Base-by-base conservation (phyloP, 345 rosid species). In the Pistacia vera region DNA sequence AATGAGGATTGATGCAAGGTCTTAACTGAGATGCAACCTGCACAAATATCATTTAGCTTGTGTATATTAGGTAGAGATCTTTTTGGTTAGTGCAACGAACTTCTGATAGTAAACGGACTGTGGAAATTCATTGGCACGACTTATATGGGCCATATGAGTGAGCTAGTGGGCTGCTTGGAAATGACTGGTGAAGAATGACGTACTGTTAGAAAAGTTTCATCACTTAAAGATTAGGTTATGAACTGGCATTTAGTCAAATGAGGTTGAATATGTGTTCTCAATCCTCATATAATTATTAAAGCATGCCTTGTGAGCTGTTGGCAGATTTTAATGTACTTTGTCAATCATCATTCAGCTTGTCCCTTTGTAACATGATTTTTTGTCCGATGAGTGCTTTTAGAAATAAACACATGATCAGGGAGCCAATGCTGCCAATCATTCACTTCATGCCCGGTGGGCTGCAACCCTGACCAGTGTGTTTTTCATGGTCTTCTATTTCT, bases 1-100 rank as follows among this genome's bases (percentile, higher is more conserved):
- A 49, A 48, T 17, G 56, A 61, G 18, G 67, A 60, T 60, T 60
- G 46, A 70, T 1, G 33, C 17, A 60, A 60, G 66, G 66, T 72
- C 58, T 25, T 60, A 72, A 60, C 25, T 22, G 66, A 28, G 16
- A 49, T 72, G 59, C 66, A 35, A 22, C 2, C 16, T 22, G 55
- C 3, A 22, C 66, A 44, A 17, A 44, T 71, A 41, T 38, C 33
- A 30, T 59, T 25, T 44, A 22, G 51, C 57, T 14, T 59, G 44
- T 71, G 56, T 44, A 3, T 59, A 8, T 16, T 14, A 41, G 20
- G 0, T 55, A 60, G 44, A 30, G 18, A 72, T 72, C 38, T 46
- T 14, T 14, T 30, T 60, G 20, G 54, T 41, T n/a, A n/a, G 17
- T 13, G 51, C 51, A 1, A 36, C 11, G 13, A 71, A 8, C 41